Conservation (phyloP, 495 filamentous ascomycete genomes). For the Platismatia glauca region DNA sequence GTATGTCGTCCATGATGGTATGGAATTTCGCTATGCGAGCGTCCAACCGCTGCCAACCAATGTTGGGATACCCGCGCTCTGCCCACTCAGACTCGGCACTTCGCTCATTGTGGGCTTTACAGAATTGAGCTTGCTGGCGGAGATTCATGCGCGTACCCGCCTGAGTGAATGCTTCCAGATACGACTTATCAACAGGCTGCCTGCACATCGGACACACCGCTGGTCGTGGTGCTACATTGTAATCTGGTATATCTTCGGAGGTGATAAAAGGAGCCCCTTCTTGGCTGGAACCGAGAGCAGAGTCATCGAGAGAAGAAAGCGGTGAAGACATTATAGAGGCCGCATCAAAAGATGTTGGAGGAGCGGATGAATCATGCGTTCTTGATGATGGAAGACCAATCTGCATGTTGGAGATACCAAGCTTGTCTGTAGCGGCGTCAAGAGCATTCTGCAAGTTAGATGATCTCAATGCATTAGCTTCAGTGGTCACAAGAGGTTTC, state of each 20-base stretch:
- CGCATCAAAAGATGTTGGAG: conserved; percentile 8
- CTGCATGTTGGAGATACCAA: conserved; percentile 4
- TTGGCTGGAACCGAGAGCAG: neutral
- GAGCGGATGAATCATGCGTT: neutral
- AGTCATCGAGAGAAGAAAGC: conserved; percentile 9
- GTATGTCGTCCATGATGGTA: conserved; percentile 44
- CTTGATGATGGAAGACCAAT: neutral
- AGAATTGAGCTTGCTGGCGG: conserved; percentile 58
- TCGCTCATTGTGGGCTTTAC: conserved; percentile 54
- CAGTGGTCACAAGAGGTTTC: neutral
- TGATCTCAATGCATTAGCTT: neutral
- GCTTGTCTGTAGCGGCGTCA: neutral
- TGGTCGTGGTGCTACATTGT: neutral
- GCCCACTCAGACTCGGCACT: conserved; percentile 54
- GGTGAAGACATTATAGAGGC: neutral
- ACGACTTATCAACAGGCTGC: conserved; percentile 44
- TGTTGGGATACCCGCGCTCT: conserved; percentile 60
- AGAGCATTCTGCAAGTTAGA: neutral
- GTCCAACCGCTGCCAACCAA: conserved; percentile 66
- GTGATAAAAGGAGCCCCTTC: neutral
- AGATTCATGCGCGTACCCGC: conserved; percentile 45
- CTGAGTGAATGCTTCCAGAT: conserved; percentile 39
- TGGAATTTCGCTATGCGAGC: conserved; percentile 52
- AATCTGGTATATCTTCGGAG: conserved; percentile 1
- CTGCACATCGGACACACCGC: conserved; percentile 59